Percentiles rank a stretch among this genome's conserved stretches.
Evolutionary conservation across 139 green algal species (phyloP).

Genomic region (Chlorella vulgaris): DNA sequence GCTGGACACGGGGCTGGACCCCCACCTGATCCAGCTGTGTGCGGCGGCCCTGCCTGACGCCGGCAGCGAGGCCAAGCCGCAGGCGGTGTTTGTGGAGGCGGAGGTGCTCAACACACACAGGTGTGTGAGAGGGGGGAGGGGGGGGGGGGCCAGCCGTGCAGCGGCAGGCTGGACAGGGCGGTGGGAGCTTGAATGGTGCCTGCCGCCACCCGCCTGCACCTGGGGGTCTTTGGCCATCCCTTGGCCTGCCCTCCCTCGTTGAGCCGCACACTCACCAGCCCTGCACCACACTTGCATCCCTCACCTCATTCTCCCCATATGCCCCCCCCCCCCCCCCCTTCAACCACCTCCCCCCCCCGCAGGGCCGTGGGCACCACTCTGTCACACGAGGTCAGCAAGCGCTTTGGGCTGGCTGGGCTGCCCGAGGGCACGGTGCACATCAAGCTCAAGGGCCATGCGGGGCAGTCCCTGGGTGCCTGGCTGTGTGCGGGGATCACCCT

Average conservation of each 20-base stretch:
- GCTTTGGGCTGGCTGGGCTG: conserved; percentile 79
- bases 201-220: too few relatives aligned
- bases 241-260: too few relatives aligned
- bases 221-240: too few relatives aligned
- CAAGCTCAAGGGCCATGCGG: conserved; percentile 86
- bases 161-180: background rate
- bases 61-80: conserved; percentile 25
- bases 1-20: conserved; percentile 83
- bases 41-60: conserved; percentile 57
- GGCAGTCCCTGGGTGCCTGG: conserved; percentile 89
- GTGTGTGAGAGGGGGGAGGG: conserved; percentile 8
- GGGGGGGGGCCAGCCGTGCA: background rate
- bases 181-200: background rate
- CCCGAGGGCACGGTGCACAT: conserved; percentile 88
- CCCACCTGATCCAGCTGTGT: conserved; percentile 77
- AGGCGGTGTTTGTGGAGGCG: conserved; percentile 77
- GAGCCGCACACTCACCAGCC: too few relatives aligned
- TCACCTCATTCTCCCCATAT: background rate
- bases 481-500: conserved; percentile 82
- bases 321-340: background rate
- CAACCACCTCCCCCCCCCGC: background rate
- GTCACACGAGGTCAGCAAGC: conserved; percentile 88
- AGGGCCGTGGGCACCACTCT: conserved; percentile 91
- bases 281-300: too few relatives aligned
- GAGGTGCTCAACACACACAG: conserved; percentile 84